These are phyloP conservation scores for Luvunga scandens DNA, from an alignment of 345 rosid genomes.

Conservation along the genomic window DNA sequence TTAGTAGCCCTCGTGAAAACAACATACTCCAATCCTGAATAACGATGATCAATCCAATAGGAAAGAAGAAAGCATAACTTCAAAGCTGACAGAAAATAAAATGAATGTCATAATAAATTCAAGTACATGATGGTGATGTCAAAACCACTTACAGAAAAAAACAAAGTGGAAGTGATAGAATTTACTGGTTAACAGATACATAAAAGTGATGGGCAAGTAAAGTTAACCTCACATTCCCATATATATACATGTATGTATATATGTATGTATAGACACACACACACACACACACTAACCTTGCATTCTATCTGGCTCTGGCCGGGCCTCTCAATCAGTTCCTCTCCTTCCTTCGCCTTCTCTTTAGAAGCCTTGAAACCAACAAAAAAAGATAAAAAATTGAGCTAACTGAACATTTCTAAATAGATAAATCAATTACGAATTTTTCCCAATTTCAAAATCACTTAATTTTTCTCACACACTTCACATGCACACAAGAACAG, in stretches of 20 bases:
- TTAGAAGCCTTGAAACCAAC: slow-evolving; percentile 46
- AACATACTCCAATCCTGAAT: neutral
- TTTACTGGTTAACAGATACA: neutral
- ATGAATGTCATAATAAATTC: neutral
- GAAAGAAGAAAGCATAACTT: neutral
- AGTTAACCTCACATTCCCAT: neutral
- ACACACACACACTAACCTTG: too few species aligned
- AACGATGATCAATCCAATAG: neutral
- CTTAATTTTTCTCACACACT: neutral
- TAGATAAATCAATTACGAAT: neutral
- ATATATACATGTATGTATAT: too few species aligned
- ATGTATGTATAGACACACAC: too few species aligned
- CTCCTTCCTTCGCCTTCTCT: slow-evolving; percentile 61
- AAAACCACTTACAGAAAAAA: neutral
- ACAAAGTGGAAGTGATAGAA: neutral
- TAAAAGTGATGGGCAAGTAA: neutral
- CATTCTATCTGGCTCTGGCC: slow-evolving; percentile 67
- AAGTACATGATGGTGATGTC: neutral
- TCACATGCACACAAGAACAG: neutral
- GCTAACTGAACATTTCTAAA: neutral
- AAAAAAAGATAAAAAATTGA: neutral
- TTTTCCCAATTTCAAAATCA: neutral
- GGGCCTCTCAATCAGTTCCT: slow-evolving; percentile 50
- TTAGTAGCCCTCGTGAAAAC: neutral
- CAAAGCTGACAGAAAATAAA: neutral